A percentile compares a stretch with the other conserved stretches of the same genome.
Conservation (phyloP, 2,329 filamentous ascomycete species). For the Lecanosticta acicola region DNA sequence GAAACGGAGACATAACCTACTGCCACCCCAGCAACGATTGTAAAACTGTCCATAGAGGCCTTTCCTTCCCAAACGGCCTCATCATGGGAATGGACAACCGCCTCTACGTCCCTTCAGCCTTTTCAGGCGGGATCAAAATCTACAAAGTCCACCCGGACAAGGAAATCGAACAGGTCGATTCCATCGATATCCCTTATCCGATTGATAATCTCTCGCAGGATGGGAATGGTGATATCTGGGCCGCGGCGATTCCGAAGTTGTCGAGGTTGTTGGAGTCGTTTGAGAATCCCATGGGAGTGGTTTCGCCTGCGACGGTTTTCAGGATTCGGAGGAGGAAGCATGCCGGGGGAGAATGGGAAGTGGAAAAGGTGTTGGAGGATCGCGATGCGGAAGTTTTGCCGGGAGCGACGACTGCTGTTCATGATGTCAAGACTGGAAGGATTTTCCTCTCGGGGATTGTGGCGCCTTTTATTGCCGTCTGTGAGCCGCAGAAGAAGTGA, state of each 20-base stretch:
- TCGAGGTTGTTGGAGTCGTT: conserved; percentile 9
- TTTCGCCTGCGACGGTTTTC: conserved; percentile 13
- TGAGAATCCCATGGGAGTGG: conserved; percentile 12
- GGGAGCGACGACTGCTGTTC: conserved; percentile 18
- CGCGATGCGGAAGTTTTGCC: conserved; percentile 15
- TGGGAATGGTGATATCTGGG: conserved; percentile 17
- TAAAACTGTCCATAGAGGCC: conserved; percentile 7
- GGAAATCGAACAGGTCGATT: conserved; percentile 6
- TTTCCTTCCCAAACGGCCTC: conserved; percentile 21
- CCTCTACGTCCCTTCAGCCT: conserved; percentile 18
- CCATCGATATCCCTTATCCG: conserved; percentile 13
- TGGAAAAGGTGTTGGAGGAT: conserved; percentile 14
- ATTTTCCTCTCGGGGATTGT: conserved; percentile 18
- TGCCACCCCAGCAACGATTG: conserved; percentile 9
- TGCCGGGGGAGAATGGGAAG: not conserved
- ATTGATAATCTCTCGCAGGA: conserved; percentile 22
- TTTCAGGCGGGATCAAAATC: conserved; percentile 15
- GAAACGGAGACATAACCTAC: conserved; percentile 18
- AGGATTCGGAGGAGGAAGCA: conserved; percentile 8
- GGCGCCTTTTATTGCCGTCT: conserved; percentile 20
- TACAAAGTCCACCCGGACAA: conserved; percentile 9
- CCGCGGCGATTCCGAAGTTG: conserved; percentile 14
- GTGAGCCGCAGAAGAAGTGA: conserved; percentile 10
- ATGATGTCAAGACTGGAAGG: conserved; percentile 20
- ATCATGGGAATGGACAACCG: conserved; percentile 6